These are phyloP conservation scores for Paraurostyla sp. DNA, from an alignment of 73 alveolate species.

Conservation along the genomic window DNA sequence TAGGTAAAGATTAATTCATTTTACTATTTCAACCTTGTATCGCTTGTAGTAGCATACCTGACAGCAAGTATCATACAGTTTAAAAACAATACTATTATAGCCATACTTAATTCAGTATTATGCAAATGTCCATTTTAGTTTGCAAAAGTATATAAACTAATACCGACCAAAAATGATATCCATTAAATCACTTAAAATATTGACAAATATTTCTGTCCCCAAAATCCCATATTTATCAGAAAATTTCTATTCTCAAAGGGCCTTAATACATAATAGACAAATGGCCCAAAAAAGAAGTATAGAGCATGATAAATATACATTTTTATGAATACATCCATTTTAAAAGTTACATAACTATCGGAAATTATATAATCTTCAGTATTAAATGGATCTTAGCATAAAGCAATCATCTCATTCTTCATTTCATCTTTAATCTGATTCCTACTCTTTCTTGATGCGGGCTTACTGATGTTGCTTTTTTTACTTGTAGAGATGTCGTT, in stretches of 20 bases:
- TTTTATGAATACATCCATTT: not conserved
- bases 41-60: conserved; percentile 36
- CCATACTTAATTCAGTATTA: not conserved
- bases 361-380: conserved; percentile 22
- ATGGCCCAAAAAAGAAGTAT: conserved; percentile 13
- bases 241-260: not conserved
- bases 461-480: no score
- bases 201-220: not conserved
- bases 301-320: not conserved
- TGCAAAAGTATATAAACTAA: not conserved
- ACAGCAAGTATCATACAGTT: not conserved
- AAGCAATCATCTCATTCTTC: no score
- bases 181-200: not conserved
- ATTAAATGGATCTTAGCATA: conserved; percentile 10
- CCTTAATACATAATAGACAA: not conserved
- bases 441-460: no score
- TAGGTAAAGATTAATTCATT: not conserved
- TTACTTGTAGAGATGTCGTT: no score
- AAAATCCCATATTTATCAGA: conserved; percentile 8
- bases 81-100: not conserved
- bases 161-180: not conserved
- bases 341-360: not conserved
- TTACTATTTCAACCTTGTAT: not conserved
- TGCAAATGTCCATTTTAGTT: not conserved
- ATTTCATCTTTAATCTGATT: no score